phyloP scores from a whole-genome alignment of 768 basidiomycete genomes.

The Coprinopsis strossmayeri region DNA sequence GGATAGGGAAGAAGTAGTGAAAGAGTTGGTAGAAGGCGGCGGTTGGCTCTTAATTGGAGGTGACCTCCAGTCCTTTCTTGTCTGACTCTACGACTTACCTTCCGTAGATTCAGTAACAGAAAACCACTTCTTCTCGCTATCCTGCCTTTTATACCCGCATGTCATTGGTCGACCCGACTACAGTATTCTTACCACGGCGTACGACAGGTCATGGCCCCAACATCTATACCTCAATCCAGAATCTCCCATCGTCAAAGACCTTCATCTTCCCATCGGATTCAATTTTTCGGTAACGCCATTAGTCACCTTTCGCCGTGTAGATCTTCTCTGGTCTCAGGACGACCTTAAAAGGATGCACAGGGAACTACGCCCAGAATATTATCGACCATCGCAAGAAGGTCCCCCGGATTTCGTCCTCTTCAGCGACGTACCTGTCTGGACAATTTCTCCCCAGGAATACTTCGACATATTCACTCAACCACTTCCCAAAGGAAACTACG shows the following conservation, averaged over 20 bases:
- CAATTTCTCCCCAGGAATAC: slow-evolving; percentile 45
- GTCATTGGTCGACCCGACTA: slow-evolving; percentile 63
- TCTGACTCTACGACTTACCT: background rate
- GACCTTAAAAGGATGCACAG: slow-evolving; percentile 43
- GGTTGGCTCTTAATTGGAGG: slow-evolving; percentile 67
- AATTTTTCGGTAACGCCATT: slow-evolving; percentile 53
- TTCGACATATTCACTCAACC: slow-evolving; percentile 41
- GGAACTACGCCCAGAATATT: slow-evolving; percentile 22
- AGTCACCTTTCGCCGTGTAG: slow-evolving; percentile 59
- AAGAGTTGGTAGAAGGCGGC: slow-evolving; percentile 57
- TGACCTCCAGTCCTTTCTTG: slow-evolving; percentile 18
- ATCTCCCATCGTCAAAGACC: slow-evolving; percentile 37
- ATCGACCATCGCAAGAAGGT: slow-evolving; percentile 3
- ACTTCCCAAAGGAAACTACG: slow-evolving; percentile 46
- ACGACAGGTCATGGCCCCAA: slow-evolving; percentile 62
- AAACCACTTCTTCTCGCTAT: slow-evolving; percentile 69
- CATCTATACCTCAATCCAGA: slow-evolving; percentile 53
- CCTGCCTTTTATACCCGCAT: slow-evolving; percentile 60
- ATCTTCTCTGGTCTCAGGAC: slow-evolving; percentile 44
- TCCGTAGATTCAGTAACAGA: slow-evolving; percentile 59
- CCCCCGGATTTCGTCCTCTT: slow-evolving; percentile 36
- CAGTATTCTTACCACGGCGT: slow-evolving; percentile 36
- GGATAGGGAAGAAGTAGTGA: slow-evolving; percentile 37
- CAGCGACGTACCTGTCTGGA: slow-evolving; percentile 51
- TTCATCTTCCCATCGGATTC: slow-evolving; percentile 41